Base-by-base conservation (phyloP, 2,329 filamentous ascomycete genomes). In the Colletotrichum godetiae region DNA sequence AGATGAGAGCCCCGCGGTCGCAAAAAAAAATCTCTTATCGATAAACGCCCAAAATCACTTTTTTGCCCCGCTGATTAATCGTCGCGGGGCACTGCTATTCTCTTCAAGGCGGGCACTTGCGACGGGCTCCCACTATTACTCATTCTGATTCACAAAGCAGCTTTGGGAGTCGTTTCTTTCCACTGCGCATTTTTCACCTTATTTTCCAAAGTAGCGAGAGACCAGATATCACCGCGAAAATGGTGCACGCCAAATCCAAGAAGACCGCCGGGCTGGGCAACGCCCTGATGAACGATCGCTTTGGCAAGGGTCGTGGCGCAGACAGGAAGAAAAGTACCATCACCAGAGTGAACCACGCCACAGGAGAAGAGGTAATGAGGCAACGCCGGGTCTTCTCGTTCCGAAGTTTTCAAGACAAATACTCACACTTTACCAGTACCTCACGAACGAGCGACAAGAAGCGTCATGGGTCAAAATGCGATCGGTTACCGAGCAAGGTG, bases 401-500 rank as follows among this genome's bases (percentile, higher is more conserved):
- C 0, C 42, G 1, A 33, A 2, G 10, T 29, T 29, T 15, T 11
- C 53, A 56, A 5, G 5, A 15, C 12, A 22, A 8, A 15, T 11
- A 49, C 78, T 83, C 73, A 83, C 71, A 27, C 8, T 22, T 8
- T 11, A 19, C 53, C 75, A 93, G 87, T 99, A 99, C 82, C 92
- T 98, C 78, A 97, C 95, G 61, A 98, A 97, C 82, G 93, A 94
- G 76, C 92, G 92, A 78, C 92, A 97, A 81, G 95, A 98, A 86
- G 97, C 96, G 46, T 90, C 94, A 78, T 99, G 95, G 95, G 95
- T 98, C 81, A 99, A 98, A 88, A 98, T 99, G 97, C 95, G 96
- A 86, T 98, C 95, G 82, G 94, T 99, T 78, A 99, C 97, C 5
- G 95, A 99, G 87, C 97, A 99, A 84, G 95, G 93, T 77, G 95